Base-by-base conservation (phyloP, 495 filamentous ascomycete species). In the Filosporella fistucella region DNA sequence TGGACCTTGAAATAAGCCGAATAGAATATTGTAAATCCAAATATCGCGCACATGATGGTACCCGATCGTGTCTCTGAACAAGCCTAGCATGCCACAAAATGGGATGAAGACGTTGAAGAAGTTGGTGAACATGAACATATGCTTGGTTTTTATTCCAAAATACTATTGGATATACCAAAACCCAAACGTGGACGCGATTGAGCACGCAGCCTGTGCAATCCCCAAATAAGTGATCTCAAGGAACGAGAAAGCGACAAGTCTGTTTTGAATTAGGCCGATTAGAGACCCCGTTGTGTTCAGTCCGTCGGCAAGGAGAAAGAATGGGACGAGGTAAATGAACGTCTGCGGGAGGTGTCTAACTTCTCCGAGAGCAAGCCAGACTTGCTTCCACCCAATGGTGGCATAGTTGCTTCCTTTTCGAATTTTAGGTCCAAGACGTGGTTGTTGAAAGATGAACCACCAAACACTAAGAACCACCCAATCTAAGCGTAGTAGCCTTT, bases 391-490 rank as follows among this genome's bases (percentile, higher is more conserved):
- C 0, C 71, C 71, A 40, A 75, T 71, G 9, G 66, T 75, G 2
- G 58, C 47, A 38, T 72, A 75, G 40, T 47, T 69, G 24, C 68
- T 72, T 6, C 69, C 71, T 35, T 70, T 60, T 8, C 68, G 71
- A n/a, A 75, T 53, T 17, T 59, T 62, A 0, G 68, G 69, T 3
- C 71, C 69, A 3, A 68, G 70, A 6, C 71, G 54, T 30, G 66
- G 70, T 42, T 76, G 71, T 47, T 76, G 70, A 47, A 70, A 74
- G 20, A 76, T 54, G 33, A 76, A 74, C 72, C 72, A 74, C 65
- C 71, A 74, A 20, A 76, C 62, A 3, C 71, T 70, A 1, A 76
- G 55, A 3, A 74, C 39, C 5, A 76, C 61, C 72, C 71, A 74
- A 49, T 75, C 45, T 54, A 30, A 21, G 12, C 16, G n/a, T 60